These are phyloP conservation scores for Grammothele lineata DNA, from an alignment of 768 basidiomycete species.

Conservation along the genomic window DNA sequence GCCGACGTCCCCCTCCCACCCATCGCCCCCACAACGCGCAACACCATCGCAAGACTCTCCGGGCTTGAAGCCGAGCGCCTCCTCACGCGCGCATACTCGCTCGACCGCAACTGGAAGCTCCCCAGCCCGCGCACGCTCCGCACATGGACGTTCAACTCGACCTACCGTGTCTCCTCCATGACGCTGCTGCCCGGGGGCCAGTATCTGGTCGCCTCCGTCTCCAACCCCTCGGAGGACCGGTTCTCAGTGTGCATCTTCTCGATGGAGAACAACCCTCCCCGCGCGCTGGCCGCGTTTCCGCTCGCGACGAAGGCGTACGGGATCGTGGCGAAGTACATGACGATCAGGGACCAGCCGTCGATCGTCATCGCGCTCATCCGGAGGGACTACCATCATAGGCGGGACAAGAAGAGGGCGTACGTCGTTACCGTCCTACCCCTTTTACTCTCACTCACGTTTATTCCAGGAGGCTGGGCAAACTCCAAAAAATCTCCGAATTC, in stretches of 20 bases:
- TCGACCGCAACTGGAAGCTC: conserved; percentile 57
- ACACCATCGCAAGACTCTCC: conserved; percentile 29
- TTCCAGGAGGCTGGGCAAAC: too few relatives aligned
- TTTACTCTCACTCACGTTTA: too few relatives aligned
- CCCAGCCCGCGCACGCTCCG: conserved; percentile 31
- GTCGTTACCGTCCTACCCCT: background rate
- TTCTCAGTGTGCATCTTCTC: conserved; percentile 52
- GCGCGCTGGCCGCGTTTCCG: conserved; percentile 41
- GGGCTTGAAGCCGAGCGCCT: conserved; percentile 49
- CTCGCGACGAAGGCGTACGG: conserved; percentile 51
- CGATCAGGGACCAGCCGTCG: conserved; percentile 31
- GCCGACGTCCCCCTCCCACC: conserved; percentile 57
- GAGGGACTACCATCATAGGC: conserved; percentile 26
- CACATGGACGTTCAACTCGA: conserved; percentile 23
- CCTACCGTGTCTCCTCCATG: conserved; percentile 46
- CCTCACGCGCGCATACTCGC: conserved; percentile 53
- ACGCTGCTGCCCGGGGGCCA: conserved; percentile 62
- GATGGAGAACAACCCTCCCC: conserved; percentile 45
- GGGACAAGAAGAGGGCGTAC: conserved; percentile 1
- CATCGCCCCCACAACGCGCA: conserved; percentile 53
- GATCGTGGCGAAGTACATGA: conserved; percentile 59
- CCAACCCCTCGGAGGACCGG: conserved; percentile 34
- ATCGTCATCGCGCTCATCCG: conserved; percentile 54
- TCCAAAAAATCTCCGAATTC: conserved; percentile 32
- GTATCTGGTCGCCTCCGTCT: conserved; percentile 59